Conservation (phyloP, 1,284 basidiomycete species). For the Bjerkandera adusta region DNA sequence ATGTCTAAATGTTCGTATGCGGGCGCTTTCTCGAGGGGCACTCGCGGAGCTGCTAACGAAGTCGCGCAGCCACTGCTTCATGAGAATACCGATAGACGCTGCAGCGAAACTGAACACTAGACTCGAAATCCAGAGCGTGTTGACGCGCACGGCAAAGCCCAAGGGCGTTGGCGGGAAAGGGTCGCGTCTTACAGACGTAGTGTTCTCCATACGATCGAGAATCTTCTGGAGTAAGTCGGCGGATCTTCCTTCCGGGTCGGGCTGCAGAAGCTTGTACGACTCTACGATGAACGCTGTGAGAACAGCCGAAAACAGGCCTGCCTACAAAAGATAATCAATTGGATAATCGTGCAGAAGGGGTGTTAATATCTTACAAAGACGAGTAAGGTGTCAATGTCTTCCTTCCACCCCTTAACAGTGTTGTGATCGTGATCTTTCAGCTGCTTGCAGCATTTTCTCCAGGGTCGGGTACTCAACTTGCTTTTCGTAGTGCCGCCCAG, state of each 20-base stretch:
- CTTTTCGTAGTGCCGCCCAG: no score
- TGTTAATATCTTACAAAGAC: constrained; percentile 18
- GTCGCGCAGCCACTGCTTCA: constrained; percentile 26
- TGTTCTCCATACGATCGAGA: constrained; percentile 6
- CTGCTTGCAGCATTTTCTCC: constrained; percentile 15
- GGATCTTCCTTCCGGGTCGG: constrained; percentile 15
- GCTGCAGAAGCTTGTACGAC: constrained; percentile 20
- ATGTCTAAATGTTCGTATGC: constrained; percentile 21
- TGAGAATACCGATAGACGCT: constrained; percentile 23
- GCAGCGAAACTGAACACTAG: constrained; percentile 24
- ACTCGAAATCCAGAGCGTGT: constrained; percentile 25
- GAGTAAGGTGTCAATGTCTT: constrained; percentile 22
- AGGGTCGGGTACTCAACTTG: no score
- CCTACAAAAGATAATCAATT: no score
- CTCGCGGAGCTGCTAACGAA: constrained; percentile 16
- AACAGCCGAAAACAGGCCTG: constrained; percentile 25
- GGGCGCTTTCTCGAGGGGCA: constrained; percentile 17
- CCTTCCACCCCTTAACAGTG: constrained; percentile 20
- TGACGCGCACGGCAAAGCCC: constrained; percentile 16
- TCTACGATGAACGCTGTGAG: constrained; percentile 24
- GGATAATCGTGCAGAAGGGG: background rate
- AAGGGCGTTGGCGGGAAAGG: background rate
- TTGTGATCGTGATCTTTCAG: constrained; percentile 19
- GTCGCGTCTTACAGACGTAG: no score
- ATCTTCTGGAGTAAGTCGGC: constrained; percentile 10